These are phyloP conservation scores for Hibiscus trionum DNA, from an alignment of 345 rosid genomes.

Conservation along the genomic window DNA sequence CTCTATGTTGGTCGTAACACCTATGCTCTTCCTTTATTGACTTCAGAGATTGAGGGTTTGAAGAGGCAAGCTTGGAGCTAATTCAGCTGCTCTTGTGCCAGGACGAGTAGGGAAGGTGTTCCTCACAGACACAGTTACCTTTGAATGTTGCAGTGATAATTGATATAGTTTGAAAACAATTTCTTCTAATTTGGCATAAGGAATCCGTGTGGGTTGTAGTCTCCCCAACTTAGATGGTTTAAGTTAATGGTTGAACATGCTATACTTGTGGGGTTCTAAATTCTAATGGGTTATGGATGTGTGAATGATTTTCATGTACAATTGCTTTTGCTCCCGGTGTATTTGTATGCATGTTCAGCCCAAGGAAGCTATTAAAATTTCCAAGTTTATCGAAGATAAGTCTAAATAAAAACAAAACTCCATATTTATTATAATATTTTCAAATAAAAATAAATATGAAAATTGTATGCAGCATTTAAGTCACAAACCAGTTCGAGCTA, in stretches of 20 bases:
- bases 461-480: too few species aligned
- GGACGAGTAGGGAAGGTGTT: background rate
- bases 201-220: background rate
- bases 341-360: too few species aligned
- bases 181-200: conserved; percentile 1
- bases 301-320: background rate
- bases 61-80: conserved; percentile 96
- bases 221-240: background rate
- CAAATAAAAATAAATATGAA: background rate
- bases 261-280: background rate
- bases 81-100: conserved; percentile 66
- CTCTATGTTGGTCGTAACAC: conserved; percentile 10
- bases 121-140: background rate
- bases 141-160: background rate
- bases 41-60: conserved; percentile 82
- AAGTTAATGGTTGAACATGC: background rate
- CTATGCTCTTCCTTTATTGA: background rate
- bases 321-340: too few species aligned
- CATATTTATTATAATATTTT: too few species aligned
- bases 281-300: background rate
- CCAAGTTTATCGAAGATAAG: too few species aligned
- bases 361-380: too few species aligned
- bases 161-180: background rate
- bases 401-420: too few species aligned
- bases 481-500: background rate